These are phyloP conservation scores for Sporothrix luriei DNA, from an alignment of 2,329 filamentous ascomycete genomes.

Conservation along the genomic window DNA sequence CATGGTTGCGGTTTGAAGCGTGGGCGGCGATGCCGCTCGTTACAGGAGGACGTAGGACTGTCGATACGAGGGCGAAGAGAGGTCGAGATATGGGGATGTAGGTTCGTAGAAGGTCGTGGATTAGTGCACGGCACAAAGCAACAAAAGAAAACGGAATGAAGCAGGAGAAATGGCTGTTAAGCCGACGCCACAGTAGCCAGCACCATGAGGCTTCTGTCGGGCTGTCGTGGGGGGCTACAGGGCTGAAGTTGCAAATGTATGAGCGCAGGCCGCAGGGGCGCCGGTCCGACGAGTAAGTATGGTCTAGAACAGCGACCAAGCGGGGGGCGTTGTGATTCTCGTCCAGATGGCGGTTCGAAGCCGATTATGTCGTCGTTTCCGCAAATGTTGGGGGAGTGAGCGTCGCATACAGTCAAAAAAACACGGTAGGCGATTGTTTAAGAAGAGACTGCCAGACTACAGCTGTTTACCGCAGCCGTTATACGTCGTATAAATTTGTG, in stretches of 20 bases:
- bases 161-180: slow-evolving; percentile 26
- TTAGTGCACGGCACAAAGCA: neutral
- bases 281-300: slow-evolving; percentile 3
- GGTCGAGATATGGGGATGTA: neutral
- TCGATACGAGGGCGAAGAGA: too few species aligned
- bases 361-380: neutral
- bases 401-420: neutral
- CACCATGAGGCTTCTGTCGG: slow-evolving; percentile 29
- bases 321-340: neutral
- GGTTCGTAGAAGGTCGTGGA: neutral
- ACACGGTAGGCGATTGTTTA: neutral
- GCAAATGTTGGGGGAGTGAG: neutral
- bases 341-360: neutral
- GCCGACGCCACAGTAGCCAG: slow-evolving; percentile 31
- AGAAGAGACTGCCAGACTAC: neutral
- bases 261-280: slow-evolving; percentile 14
- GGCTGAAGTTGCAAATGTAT: slow-evolving; percentile 13
- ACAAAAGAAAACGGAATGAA: neutral
- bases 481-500: neutral
- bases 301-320: slow-evolving; percentile 1
- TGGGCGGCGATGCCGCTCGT: neutral
- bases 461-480: slow-evolving; percentile 9
- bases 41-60: neutral
- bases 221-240: slow-evolving; percentile 1
- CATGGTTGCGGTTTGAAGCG: neutral